Evolutionary conservation across 23 red algal genomes (phyloP), one percentile per base, ranked within the genome.

Genomic region (Cyanidiococcus yangmingshanensis): DNA sequence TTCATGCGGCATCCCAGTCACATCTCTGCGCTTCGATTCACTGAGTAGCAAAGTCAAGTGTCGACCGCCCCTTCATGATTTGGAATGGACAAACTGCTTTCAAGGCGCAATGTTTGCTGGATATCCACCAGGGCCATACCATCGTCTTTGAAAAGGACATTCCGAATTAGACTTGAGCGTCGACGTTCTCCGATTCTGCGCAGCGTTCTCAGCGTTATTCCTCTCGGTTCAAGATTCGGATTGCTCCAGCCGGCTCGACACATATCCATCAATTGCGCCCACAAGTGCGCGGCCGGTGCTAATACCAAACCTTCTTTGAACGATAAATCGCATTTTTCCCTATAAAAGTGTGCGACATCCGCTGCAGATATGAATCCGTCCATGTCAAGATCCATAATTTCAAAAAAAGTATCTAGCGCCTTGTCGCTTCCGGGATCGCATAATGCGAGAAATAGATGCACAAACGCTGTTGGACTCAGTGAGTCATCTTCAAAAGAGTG

Each of bases 301-400:
- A 81, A n/a, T 37, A 87, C 85, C 31, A 95, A 75, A 1, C 85
- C 90, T 50, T 95, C 86, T 25, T 82, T 33, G 17, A 87, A 79
- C 86, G 80, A 80, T 29, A 95, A 58, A n/a, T 82, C 68, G 59
- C 84, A 80, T 37, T 96, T 96, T 58, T 96, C 87, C 84, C 80
- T 79, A 58, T 96, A 87, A 38, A 90, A 85, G 50, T 83, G 63
- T 25, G 76, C 39, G 58, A 90, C 77, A 68, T 96, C 92, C 25
- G 75, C 83, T n/a, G 82, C 40, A 7, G 87, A 86, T 68, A 87
- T 77, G 2, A 63, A 71, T 29, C 87, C 94, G 77, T 98, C 94
- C 58, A 85, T 90, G 58, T 98, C 94, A 12, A 40, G 57, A 79
- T 98, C 94, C 18, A 91, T 59, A 2, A 91, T 76, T 0, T 75